Evolutionary conservation across 1,284 basidiomycete species (phyloP), one percentile per base, ranked within the genome.

Genomic region (Ganoderma lingzhi): DNA sequence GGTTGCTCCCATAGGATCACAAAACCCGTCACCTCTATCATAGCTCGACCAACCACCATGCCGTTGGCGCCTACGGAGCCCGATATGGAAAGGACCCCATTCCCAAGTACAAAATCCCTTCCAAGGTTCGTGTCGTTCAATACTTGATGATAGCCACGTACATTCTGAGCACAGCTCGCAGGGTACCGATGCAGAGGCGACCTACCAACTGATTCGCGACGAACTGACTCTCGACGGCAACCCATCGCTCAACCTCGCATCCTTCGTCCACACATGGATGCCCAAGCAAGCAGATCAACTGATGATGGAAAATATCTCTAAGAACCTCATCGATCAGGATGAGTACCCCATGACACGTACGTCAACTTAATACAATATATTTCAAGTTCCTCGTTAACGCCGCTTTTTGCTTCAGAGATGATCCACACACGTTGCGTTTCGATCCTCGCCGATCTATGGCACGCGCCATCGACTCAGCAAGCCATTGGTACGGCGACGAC

Each of bases 401-500:
- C 39, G 32, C n/a, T 72, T 44, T 60, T 45, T 32, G 17, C 44
- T 12, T 62, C 72, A 90, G 90, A 92, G 79, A 82, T 88, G 41
- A 86, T 96, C 63, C 94, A 96, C 78, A 90, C 90, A n/a, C 90
- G 93, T 71, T 96, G 91, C 70, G 80, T 95, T 65, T 94, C 93
- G 19, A 96, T 97, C 80, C 85, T 99, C 64, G 94, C 96, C n/a
- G 89, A 95, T 77, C 84, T 99, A 62, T 99, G 97, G 97, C 89
- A 98, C 77, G 96, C 94, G 0, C 93, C 93, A 12, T 87, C 89
- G 44, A 81, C 86, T 8, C 86, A 89, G 69, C 83, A 91, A 66
- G 93, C 95, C 0, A 89, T 96, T 66, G 96, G 96, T 8, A 97
- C 96, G 0, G 96, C 97, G 0, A 98, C 96, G 2, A 97, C 96